Percentiles rank a stretch among this genome's conserved stretches.
Conservation (phyloP, 768 basidiomycete species). For the Hypsizygus marmoreus region DNA sequence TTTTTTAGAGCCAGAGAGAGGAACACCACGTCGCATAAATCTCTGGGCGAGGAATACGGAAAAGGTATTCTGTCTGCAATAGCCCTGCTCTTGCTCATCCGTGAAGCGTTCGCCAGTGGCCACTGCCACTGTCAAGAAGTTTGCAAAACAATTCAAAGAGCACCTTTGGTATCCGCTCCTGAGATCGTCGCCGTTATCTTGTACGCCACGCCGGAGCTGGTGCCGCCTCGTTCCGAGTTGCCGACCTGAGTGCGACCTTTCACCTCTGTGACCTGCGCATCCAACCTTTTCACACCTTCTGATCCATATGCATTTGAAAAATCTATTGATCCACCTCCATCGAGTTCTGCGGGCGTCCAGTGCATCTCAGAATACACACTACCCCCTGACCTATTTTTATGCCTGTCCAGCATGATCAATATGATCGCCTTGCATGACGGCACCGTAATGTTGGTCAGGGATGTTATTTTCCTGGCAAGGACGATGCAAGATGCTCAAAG, state of each 20-base stretch:
- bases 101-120: constrained; percentile 37
- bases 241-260: constrained; percentile 10
- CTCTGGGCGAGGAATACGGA: constrained; percentile 30
- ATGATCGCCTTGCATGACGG: no score
- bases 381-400: no score
- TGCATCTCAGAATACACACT: no score
- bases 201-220: constrained; percentile 35
- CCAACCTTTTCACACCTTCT: no score
- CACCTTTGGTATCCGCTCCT: constrained; percentile 45
- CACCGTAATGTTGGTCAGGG: no score
- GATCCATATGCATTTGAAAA: no score
- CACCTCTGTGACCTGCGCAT: no score
- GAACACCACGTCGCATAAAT: neutral
- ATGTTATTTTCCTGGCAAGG: no score
- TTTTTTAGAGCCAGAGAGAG: constrained; percentile 1
- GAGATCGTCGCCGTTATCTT: constrained; percentile 39
- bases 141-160: constrained; percentile 30
- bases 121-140: constrained; percentile 31
- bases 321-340: no score
- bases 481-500: no score
- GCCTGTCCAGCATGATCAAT: no score
- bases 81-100: constrained; percentile 36
- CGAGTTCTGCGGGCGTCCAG: no score
- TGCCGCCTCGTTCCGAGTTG: constrained; percentile 31
- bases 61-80: constrained; percentile 33